phyloP scores from a whole-genome alignment of 345 rosid species.

The Salix brachista region DNA sequence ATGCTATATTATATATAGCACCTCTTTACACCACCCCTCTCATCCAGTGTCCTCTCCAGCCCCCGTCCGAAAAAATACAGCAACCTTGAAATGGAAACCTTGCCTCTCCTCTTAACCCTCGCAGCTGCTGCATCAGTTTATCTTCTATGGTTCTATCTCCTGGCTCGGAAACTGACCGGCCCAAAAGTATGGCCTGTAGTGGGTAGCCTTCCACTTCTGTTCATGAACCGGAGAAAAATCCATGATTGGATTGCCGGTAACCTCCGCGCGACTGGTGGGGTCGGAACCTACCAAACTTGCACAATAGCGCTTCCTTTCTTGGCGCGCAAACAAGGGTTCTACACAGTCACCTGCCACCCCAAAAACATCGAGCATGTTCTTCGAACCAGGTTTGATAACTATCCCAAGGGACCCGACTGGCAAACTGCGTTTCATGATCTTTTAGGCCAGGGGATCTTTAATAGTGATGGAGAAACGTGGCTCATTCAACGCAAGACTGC shows the following conservation, averaged over 20 bases:
- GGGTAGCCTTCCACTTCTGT: conserved; percentile 68
- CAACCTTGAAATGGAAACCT: conserved; percentile 45
- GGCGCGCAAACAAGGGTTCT: conserved; percentile 69
- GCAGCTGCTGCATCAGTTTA: conserved; percentile 43
- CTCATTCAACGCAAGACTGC: conserved; percentile 86
- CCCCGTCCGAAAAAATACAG: not conserved
- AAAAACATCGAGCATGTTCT: conserved; percentile 83
- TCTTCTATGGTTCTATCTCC: conserved; percentile 67
- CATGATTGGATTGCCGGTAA: conserved; percentile 80
- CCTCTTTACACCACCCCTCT: not conserved
- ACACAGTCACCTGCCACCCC: conserved; percentile 84
- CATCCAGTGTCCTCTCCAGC: not conserved
- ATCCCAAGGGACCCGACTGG: conserved; percentile 84
- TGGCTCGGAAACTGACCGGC: conserved; percentile 61
- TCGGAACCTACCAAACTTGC: conserved; percentile 73
- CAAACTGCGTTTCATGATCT: conserved; percentile 80
- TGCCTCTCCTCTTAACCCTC: conserved; percentile 20
- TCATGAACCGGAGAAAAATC: conserved; percentile 48
- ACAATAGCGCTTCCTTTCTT: conserved; percentile 67
- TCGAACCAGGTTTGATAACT: conserved; percentile 74
- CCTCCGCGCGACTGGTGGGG: conserved; percentile 62
- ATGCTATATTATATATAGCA: conserved; percentile 26
- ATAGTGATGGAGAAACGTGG: conserved; percentile 92
- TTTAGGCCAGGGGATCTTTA: conserved; percentile 83
- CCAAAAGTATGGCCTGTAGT: conserved; percentile 64